Evolutionary conservation across 2,329 filamentous ascomycete genomes (phyloP).

Genomic region (Clathrospora elynae): DNA sequence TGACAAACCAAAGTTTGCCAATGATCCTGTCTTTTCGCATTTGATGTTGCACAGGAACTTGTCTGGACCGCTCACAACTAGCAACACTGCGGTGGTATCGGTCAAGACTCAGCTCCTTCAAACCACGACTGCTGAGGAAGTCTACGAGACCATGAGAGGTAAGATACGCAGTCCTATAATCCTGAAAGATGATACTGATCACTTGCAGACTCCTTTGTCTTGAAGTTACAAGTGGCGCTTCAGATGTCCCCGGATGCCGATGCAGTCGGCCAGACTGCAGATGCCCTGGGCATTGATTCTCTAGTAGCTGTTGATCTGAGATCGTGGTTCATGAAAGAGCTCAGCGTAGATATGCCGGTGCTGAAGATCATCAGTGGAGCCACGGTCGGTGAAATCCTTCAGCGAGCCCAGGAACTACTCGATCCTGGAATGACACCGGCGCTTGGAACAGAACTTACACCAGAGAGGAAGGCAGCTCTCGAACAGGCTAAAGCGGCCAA

Average conservation of each 20-base stretch:
- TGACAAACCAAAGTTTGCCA: too few species aligned
- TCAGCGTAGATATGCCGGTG: conserved; percentile 35
- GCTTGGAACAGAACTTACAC: background rate
- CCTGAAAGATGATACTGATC: too few species aligned
- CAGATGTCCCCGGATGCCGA: background rate
- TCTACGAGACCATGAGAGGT: too few species aligned
- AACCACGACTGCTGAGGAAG: too few species aligned
- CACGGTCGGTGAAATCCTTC: background rate
- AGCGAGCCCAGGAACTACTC: background rate
- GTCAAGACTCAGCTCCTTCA: too few species aligned
- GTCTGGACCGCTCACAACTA: too few species aligned
- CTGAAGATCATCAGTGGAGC: conserved; percentile 24
- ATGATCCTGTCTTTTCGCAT: background rate
- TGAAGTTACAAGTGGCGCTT: conserved; percentile 2
- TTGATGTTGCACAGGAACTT: background rate
- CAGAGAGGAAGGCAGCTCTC: background rate
- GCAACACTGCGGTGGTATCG: too few species aligned
- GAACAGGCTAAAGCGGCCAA: background rate
- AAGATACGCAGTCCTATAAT: too few species aligned
- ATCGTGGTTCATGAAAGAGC: conserved; percentile 46
- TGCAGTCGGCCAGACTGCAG: background rate
- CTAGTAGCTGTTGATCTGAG: conserved; percentile 48
- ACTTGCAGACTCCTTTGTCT: too few species aligned
- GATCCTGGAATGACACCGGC: background rate
- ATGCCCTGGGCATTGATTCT: conserved; percentile 37